Percentiles rank a stretch among this genome's conserved stretches.
Evolutionary conservation across 306 rosid species (phyloP).

Genomic region (Glycine latifolia): DNA sequence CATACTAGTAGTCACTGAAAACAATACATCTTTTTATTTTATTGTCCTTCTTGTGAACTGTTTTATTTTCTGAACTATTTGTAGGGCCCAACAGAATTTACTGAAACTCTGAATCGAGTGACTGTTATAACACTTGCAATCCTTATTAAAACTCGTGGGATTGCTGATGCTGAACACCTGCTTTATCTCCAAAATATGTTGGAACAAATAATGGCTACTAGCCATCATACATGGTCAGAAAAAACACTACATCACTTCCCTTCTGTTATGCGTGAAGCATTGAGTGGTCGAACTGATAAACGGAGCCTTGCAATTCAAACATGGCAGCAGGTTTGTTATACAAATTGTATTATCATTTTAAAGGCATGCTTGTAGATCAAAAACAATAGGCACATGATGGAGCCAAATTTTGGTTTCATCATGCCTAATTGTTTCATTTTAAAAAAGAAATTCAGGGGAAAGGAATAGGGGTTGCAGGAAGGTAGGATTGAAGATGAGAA

Average conservation of each 20-base stretch:
- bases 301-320: slow-evolving; percentile 81
- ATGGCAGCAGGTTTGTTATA: slow-evolving; percentile 89
- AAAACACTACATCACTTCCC: slow-evolving; percentile 89
- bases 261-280: slow-evolving; percentile 77
- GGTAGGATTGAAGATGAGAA: background rate
- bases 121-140: slow-evolving; percentile 90
- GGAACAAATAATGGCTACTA: slow-evolving; percentile 87
- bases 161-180: slow-evolving; percentile 95
- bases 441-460: background rate
- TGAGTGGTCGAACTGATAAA: slow-evolving; percentile 78
- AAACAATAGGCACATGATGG: slow-evolving; percentile 16
- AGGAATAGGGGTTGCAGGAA: background rate
- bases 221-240: slow-evolving; percentile 95
- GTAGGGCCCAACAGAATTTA: slow-evolving; percentile 96
- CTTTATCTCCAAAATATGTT: slow-evolving; percentile 87
- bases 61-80: slow-evolving; percentile 42
- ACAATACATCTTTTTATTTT: slow-evolving; percentile 17
- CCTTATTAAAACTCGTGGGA: slow-evolving; percentile 93
- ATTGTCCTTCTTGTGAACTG: slow-evolving; percentile 7
- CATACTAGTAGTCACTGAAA: slow-evolving; percentile 25
- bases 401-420: slow-evolving; percentile 18
- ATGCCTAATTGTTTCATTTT: slow-evolving; percentile 11
- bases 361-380: slow-evolving; percentile 28
- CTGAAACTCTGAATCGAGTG: slow-evolving; percentile 88
- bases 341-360: slow-evolving; percentile 42